phyloP scores from a whole-genome alignment of 1,284 basidiomycete species.

The Schizopora paradoxa region DNA sequence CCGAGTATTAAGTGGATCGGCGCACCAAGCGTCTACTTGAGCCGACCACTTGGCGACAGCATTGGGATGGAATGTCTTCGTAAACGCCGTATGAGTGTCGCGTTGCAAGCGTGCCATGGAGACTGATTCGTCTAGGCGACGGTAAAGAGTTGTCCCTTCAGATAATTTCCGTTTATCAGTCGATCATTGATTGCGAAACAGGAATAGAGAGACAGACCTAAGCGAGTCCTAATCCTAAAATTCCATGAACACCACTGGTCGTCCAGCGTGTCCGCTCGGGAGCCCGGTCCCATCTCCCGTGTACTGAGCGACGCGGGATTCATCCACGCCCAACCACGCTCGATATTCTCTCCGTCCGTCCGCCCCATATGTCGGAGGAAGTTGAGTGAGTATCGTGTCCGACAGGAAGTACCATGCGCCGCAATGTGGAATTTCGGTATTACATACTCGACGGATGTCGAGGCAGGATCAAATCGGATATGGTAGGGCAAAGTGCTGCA shows the following conservation, averaged over 20 bases:
- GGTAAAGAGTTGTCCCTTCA: neutral
- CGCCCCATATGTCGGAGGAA: slow-evolving; percentile 1
- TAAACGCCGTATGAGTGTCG: neutral
- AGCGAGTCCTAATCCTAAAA: slow-evolving; percentile 2
- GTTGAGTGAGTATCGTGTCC: slow-evolving; percentile 10
- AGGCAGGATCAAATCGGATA: too few relatives aligned
- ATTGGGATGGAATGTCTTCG: neutral
- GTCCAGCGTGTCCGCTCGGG: slow-evolving; percentile 8
- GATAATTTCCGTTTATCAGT: neutral
- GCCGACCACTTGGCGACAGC: too few relatives aligned
- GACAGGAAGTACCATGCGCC: slow-evolving; percentile 11
- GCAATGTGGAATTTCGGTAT: slow-evolving; percentile 14
- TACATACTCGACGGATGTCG: neutral
- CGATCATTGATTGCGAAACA: neutral
- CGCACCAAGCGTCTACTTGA: too few relatives aligned
- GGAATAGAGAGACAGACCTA: neutral
- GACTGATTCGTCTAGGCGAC: neutral
- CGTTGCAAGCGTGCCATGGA: neutral
- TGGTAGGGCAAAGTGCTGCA: neutral
- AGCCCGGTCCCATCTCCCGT: slow-evolving; percentile 7
- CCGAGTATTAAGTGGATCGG: too few relatives aligned
- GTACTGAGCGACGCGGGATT: slow-evolving; percentile 9
- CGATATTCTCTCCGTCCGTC: slow-evolving; percentile 13
- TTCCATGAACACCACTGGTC: slow-evolving; percentile 13
- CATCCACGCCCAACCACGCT: slow-evolving; percentile 11